These are phyloP conservation scores for Clavulina sp. DNA, from an alignment of 768 basidiomycete species.

Conservation along the genomic window DNA sequence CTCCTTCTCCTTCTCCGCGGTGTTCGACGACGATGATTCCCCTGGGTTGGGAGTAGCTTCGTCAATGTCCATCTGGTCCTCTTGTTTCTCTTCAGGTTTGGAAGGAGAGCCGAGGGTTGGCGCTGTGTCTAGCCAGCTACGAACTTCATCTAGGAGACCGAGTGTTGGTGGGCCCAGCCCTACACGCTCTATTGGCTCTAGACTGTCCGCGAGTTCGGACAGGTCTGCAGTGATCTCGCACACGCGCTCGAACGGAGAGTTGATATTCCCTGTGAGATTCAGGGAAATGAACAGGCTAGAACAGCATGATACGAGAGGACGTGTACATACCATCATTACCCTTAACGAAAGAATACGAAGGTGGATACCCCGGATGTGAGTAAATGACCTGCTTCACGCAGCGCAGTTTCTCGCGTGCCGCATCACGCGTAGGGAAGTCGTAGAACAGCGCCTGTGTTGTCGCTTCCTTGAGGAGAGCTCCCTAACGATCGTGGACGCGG, in stretches of 20 bases:
- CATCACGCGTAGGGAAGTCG: no score
- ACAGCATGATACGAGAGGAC: background rate
- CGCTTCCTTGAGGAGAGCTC: background rate
- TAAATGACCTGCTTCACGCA: no score
- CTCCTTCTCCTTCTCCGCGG: no score
- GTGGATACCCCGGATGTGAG: background rate
- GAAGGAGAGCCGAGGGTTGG: background rate
- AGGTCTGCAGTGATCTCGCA: background rate
- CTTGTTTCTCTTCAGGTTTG: no score
- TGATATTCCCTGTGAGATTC: background rate
- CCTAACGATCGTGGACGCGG: background rate
- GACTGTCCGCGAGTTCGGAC: background rate
- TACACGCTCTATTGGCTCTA: no score
- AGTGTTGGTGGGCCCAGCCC: no score
- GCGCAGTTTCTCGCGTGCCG: background rate
- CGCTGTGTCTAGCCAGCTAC: background rate
- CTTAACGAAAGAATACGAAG: background rate
- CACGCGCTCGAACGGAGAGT: background rate
- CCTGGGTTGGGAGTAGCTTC: no score
- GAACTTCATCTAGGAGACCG: no score
- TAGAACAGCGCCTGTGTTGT: background rate
- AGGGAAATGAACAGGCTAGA: background rate
- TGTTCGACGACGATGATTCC: no score
- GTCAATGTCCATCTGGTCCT: no score
- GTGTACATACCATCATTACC: background rate